Evolutionary conservation across 768 basidiomycete species (phyloP).

Genomic region (Phlegmacium glaucopus): DNA sequence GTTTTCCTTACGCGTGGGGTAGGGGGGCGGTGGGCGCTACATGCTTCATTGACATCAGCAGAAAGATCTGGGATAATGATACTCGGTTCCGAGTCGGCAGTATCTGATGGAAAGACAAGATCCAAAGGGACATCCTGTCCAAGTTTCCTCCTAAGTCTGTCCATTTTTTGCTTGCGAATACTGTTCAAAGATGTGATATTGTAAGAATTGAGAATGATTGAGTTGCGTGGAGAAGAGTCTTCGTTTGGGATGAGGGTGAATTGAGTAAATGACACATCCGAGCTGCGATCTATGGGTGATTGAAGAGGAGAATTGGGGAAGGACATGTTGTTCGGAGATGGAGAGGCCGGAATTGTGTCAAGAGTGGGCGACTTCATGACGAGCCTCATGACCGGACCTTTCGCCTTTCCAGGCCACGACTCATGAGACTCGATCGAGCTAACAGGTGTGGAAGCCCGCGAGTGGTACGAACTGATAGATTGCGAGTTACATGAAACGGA

Average conservation of each 20-base stretch:
- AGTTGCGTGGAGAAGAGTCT: slow-evolving; percentile 14
- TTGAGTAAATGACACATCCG: neutral
- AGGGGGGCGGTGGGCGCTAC: neutral
- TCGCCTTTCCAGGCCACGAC: slow-evolving; percentile 9
- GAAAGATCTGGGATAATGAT: slow-evolving; percentile 3
- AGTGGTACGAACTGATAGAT: neutral
- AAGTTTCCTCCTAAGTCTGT: slow-evolving; percentile 55
- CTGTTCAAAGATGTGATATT: slow-evolving; percentile 37
- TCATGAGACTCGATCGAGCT: slow-evolving; percentile 4
- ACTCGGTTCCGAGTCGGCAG: neutral
- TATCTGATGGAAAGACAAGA: slow-evolving; percentile 51
- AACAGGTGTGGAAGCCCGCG: neutral
- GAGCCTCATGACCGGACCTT: slow-evolving; percentile 18
- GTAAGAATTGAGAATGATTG: slow-evolving; percentile 34
- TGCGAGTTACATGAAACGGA: slow-evolving; percentile 7
- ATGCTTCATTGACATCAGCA: slow-evolving; percentile 3
- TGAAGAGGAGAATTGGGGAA: slow-evolving; percentile 6
- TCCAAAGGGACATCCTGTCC: slow-evolving; percentile 61
- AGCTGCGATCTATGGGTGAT: slow-evolving; percentile 6
- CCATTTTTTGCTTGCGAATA: slow-evolving; percentile 57
- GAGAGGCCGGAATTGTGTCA: slow-evolving; percentile 29
- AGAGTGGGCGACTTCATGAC: slow-evolving; percentile 16
- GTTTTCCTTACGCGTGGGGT: slow-evolving; percentile 5
- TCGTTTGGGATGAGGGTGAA: slow-evolving; percentile 1
- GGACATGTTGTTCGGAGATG: slow-evolving; percentile 10